A percentile compares a stretch with the other conserved stretches of the same genome.
Conservation (phyloP, 306 rosid genomes). For the Quercus gilva region DNA sequence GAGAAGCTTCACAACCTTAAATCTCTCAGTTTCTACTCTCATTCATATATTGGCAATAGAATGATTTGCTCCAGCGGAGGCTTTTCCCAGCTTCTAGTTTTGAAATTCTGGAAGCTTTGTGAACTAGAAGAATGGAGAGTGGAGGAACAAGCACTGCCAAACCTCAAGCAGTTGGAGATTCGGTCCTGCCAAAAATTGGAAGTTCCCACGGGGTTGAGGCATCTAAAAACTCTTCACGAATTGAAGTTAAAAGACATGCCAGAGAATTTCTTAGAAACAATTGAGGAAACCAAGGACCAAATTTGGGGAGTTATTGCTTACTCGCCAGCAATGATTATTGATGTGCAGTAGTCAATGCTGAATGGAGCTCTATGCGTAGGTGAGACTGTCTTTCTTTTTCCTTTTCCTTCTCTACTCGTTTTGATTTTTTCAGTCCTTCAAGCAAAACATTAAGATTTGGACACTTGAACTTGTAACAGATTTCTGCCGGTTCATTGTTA, state of each 20-base stretch:
- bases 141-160: conserved; percentile 25
- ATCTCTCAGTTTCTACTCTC: conserved; percentile 15
- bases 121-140: conserved; percentile 14
- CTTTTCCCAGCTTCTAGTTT: conserved; percentile 31
- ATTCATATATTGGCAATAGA: conserved; percentile 10
- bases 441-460: no score
- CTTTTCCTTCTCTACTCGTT: no score
- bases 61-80: conserved; percentile 8
- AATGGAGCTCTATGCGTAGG: no score
- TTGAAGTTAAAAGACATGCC: conserved; percentile 38
- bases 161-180: conserved; percentile 39
- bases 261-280: neutral
- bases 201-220: conserved; percentile 25
- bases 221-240: conserved; percentile 26
- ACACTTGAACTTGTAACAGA: no score
- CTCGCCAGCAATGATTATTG: no score
- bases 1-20: conserved; percentile 27
- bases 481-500: no score
- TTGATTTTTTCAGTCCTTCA: no score
- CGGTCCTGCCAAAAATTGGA: conserved; percentile 10
- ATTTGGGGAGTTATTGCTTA: no score
- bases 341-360: no score
- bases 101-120: conserved; percentile 31
- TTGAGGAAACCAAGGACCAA: neutral
- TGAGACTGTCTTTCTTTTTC: no score